Percentiles rank a stretch among this genome's conserved stretches.
These are phyloP conservation scores for Eucalyptus decipiens DNA, from an alignment of 345 rosid species.

Conservation along the genomic window DNA sequence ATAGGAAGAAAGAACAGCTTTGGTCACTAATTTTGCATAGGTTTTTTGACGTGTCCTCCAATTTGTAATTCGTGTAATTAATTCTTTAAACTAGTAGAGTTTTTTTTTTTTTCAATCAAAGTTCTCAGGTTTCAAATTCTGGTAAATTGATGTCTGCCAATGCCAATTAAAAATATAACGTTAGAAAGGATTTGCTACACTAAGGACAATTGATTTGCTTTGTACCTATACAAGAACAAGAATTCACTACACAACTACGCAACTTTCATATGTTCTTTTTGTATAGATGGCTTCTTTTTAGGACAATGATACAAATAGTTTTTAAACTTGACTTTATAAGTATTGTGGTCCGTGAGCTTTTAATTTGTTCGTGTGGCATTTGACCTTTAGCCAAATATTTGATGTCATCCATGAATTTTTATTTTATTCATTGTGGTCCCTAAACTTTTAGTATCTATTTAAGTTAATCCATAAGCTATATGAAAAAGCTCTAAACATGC, in stretches of 20 bases:
- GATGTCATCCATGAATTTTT: background rate
- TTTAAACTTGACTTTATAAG: no score
- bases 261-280: background rate
- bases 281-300: no score
- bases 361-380: fast-evolving
- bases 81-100: background rate
- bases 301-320: no score
- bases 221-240: background rate
- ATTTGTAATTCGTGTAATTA: background rate
- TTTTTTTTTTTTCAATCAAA: background rate
- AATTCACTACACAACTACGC: background rate
- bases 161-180: no score
- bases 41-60: background rate
- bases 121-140: background rate
- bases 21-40: background rate
- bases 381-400: fast-evolving
- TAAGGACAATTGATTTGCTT: background rate
- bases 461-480: background rate
- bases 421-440: no score
- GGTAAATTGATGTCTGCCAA: background rate
- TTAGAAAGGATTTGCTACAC: no score
- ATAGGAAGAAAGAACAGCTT: background rate
- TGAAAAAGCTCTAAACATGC: background rate
- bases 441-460: fast-evolving
- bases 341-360: fast-evolving